A percentile compares a stretch with the other conserved stretches of the same genome.
Evolutionary conservation across 768 basidiomycete species (phyloP).

Genomic region (Lactarius hengduanensis): DNA sequence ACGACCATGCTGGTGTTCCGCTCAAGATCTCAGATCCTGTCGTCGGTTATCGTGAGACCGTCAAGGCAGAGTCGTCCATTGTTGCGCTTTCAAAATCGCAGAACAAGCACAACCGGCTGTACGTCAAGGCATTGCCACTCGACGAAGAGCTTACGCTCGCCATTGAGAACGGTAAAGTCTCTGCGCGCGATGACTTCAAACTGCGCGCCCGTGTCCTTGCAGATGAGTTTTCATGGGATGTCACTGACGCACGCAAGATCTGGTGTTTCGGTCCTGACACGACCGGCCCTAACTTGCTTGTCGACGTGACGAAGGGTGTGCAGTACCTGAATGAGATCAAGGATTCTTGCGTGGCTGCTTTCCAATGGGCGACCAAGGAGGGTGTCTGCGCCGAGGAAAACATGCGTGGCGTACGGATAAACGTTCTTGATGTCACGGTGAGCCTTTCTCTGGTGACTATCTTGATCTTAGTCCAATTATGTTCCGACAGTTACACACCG

Average conservation of each 20-base stretch:
- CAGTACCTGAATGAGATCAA: constrained; percentile 99
- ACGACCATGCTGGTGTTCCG: constrained; percentile 99
- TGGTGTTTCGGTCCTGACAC: constrained; percentile 99
- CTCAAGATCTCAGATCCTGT: constrained; percentile 98
- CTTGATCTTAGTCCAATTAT: constrained; percentile 11
- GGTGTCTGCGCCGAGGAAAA: constrained; percentile 96
- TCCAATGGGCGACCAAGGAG: constrained; percentile 99
- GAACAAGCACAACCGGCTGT: constrained; percentile 99
- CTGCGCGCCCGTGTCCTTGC: constrained; percentile 91
- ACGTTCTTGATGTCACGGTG: constrained; percentile 94
- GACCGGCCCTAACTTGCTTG: constrained; percentile 93
- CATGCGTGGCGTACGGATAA: constrained; percentile 97
- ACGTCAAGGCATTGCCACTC: constrained; percentile 87
- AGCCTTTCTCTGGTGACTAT: constrained; percentile 32
- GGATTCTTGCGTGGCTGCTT: constrained; percentile 97
- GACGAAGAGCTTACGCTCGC: constrained; percentile 93
- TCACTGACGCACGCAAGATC: constrained; percentile 98
- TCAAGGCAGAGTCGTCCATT: constrained; percentile 92
- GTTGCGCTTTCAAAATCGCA: constrained; percentile 98
- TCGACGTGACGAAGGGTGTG: constrained; percentile 98
- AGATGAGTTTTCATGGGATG: constrained; percentile 97
- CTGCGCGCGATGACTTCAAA: constrained; percentile 96
- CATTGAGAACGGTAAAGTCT: constrained; percentile 85
- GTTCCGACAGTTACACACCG: constrained; percentile 76
- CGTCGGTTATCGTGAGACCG: constrained; percentile 97